phyloP scores from a whole-genome alignment of 148 eudicot species.

The Hydrangea macrophylla region DNA sequence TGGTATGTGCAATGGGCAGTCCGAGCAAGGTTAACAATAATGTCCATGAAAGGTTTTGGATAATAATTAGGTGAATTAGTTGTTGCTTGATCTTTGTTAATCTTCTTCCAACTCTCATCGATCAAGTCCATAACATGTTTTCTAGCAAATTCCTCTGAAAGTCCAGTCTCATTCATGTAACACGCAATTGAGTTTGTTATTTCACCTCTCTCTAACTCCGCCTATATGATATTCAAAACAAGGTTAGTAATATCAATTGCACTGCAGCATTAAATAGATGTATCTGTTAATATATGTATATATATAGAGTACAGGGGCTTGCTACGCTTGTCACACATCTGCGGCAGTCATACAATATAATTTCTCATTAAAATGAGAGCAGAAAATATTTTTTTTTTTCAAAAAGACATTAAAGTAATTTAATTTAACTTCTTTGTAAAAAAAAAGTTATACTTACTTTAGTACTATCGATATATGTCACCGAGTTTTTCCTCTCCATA shows the following conservation, averaged over 20 bases:
- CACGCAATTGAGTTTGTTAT: slow-evolving; percentile 24
- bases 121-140: slow-evolving; percentile 23
- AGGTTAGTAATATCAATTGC: not conserved
- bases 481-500: no score
- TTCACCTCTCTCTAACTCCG: slow-evolving; percentile 34
- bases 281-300: no score
- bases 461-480: no score
- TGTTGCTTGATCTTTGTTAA: slow-evolving; percentile 16
- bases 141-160: slow-evolving; percentile 20
- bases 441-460: no score
- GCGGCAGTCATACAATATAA: no score
- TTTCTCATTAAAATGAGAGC: no score
- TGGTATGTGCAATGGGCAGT: slow-evolving; percentile 26
- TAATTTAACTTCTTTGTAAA: no score
- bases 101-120: slow-evolving; percentile 27
- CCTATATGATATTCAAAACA: slow-evolving; percentile 6
- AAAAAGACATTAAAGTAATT: no score
- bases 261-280: not conserved
- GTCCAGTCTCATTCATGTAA: slow-evolving; percentile 25
- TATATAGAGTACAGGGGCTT: no score
- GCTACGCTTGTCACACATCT: no score
- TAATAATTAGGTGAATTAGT: slow-evolving; percentile 13
- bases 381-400: no score
- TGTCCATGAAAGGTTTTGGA: slow-evolving; percentile 13
- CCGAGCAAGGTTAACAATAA: slow-evolving; percentile 27